Evolutionary conservation across 257 asterid genomes (phyloP), one percentile per base, ranked within the genome.

Genomic region (Paulownia fortunei): DNA sequence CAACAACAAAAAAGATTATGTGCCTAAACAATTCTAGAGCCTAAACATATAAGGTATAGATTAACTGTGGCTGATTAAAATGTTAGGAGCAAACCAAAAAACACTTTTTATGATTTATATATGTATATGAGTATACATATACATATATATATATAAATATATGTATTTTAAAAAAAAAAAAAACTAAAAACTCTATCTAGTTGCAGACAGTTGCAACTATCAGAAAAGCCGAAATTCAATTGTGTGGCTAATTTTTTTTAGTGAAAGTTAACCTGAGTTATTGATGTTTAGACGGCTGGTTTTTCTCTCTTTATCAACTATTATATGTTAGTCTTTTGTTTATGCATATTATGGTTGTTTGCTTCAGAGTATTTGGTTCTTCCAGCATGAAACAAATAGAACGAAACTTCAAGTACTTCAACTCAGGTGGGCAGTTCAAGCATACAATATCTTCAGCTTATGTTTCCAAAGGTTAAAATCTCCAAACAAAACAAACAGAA

Each of bases 341-440:
- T n/a, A 23, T 27, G 21, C 49, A 80, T 21, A 41, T 27, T 52
- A 24, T 55, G 76, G 42, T 68, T 42, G 24, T 73, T 66, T 7
- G 49, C 34, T 69, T 32, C 66, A 49, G 44, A 21, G 19, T 52
- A 69, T 1, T 21, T 44, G 54, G 65, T 56, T 46, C 52, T 58
- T 61, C 24, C 21, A 27, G 39, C 66, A 26, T 37, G 69, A 66
- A 54, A 76, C 49, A 15, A 32, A 41, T 15, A 23, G 76, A 77
- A 61, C 32, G 21, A 67, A 58, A 75, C 58, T 26, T 74, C 58
- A 75, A 52, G 41, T 69, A 64, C 68, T 69, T 47, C 4, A 13
- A 34, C 44, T 21, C 30, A 41, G n/a, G 44, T 61, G 21, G 59
- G 44, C 49, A 52, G 47, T 23, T 18, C 55, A 73, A 58, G 34